Percentiles rank a stretch among this genome's conserved stretches.
These are phyloP conservation scores for Wickerhamomyces bisporus DNA, from an alignment of 805 yeast species.

Conservation along the genomic window DNA sequence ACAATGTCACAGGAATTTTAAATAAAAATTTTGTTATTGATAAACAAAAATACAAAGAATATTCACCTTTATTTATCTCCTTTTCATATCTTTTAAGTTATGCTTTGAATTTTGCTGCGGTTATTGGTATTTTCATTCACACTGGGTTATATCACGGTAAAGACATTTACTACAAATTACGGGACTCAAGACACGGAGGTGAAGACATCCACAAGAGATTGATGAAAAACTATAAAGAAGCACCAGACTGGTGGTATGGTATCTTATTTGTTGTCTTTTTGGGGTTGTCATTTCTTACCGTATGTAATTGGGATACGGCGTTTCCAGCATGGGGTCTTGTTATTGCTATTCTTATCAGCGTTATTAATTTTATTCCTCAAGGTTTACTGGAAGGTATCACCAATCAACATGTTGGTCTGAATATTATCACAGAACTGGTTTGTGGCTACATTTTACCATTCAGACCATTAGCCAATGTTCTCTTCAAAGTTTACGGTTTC, in stretches of 20 bases:
- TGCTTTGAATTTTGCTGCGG: slow-evolving; percentile 58
- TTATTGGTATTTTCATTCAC: slow-evolving; percentile 56
- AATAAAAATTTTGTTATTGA: slow-evolving; percentile 38
- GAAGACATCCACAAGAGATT: slow-evolving; percentile 43
- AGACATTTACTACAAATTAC: slow-evolving; percentile 42
- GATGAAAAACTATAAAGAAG: slow-evolving; percentile 55
- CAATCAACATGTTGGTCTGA: slow-evolving; percentile 48
- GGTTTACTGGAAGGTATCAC: slow-evolving; percentile 56
- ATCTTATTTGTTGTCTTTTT: slow-evolving; percentile 22
- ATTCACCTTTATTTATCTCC: slow-evolving; percentile 57
- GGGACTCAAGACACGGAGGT: slow-evolving; percentile 38
- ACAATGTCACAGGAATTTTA: slow-evolving; percentile 44
- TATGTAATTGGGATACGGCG: slow-evolving; percentile 39
- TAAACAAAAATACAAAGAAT: slow-evolving; percentile 40
- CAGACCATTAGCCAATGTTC: slow-evolving; percentile 48
- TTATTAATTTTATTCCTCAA: slow-evolving; percentile 51
- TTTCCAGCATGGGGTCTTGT: slow-evolving; percentile 65
- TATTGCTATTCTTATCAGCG: slow-evolving; percentile 46
- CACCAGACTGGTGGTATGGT: slow-evolving; percentile 52
- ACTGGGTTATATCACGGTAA: slow-evolving; percentile 51
- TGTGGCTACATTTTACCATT: slow-evolving; percentile 58
- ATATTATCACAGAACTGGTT: slow-evolving; percentile 53
- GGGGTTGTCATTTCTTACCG: slow-evolving; percentile 27
- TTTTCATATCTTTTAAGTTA: slow-evolving; percentile 51
- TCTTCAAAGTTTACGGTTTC: slow-evolving; percentile 49